Conservation (phyloP, 306 rosid species). For the Vigna reflexopilosa region DNA sequence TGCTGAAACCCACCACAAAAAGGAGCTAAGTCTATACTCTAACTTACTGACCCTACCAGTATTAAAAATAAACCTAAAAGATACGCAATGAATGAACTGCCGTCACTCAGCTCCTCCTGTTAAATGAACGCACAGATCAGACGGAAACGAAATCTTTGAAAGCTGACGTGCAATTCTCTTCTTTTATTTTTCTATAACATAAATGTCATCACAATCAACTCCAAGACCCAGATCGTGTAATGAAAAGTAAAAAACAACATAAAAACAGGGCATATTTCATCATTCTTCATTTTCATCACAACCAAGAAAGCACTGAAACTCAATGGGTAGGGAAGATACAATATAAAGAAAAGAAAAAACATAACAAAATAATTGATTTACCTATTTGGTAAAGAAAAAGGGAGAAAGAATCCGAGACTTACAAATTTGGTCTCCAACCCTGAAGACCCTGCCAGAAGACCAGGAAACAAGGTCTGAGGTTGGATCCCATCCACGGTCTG, state of each 20-base stretch:
- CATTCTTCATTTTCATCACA: background rate
- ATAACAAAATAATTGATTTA: background rate
- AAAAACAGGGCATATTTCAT: background rate
- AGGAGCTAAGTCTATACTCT: background rate
- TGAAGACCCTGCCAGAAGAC: slow-evolving; percentile 62
- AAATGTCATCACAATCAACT: background rate
- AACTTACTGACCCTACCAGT: background rate
- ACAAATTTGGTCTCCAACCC: slow-evolving; percentile 87
- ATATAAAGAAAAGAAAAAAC: background rate
- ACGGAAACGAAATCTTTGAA: background rate
- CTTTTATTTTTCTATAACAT: background rate
- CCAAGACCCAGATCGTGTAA: background rate
- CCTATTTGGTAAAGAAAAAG: background rate
- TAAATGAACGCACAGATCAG: background rate
- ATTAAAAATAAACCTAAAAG: background rate
- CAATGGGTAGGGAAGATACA: background rate
- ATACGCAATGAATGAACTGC: background rate
- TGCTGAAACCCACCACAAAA: background rate
- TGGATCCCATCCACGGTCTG: slow-evolving; percentile 88
- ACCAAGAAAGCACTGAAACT: background rate
- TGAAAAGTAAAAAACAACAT: background rate
- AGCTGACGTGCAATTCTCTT: background rate
- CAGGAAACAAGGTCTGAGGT: slow-evolving; percentile 63
- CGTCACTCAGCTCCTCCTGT: background rate
- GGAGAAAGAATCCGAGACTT: slow-evolving; percentile 33